These are phyloP conservation scores for Penicillium egyptiacum DNA, from an alignment of 495 filamentous ascomycete genomes.

Conservation along the genomic window DNA sequence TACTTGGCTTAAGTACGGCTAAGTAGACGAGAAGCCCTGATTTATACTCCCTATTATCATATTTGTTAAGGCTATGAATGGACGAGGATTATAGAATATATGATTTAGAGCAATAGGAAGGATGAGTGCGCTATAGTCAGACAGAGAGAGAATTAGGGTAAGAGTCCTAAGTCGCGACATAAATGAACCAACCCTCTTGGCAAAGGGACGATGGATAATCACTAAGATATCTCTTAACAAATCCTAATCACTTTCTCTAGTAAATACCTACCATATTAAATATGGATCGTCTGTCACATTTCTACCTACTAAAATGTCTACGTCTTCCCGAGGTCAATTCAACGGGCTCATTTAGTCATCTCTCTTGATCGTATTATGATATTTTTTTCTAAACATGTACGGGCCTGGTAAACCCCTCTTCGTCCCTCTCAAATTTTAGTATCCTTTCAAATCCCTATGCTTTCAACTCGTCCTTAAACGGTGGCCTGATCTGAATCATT, in stretches of 20 bases:
- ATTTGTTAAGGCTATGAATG: no score
- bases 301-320: constrained; percentile 6
- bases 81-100: no score
- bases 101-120: no score
- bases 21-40: no score
- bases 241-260: background rate
- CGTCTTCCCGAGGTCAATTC: constrained; percentile 14
- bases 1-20: no score
- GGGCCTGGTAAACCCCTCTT: constrained; percentile 32
- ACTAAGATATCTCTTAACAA: no score
- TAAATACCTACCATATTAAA: background rate
- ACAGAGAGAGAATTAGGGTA: no score
- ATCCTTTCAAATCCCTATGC: constrained; percentile 30
- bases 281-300: constrained; percentile 1
- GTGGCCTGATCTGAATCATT: constrained; percentile 27
- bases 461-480: constrained; percentile 30
- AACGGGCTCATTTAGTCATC: constrained; percentile 14
- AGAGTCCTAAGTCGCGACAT: no score
- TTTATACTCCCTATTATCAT: no score
- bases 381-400: constrained; percentile 31
- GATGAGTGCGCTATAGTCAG: no score
- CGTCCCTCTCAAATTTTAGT: constrained; percentile 28
- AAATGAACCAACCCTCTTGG: no score
- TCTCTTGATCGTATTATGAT: constrained; percentile 17
- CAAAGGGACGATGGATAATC: no score